Evolutionary conservation across 176 grass and related monocot genomes (phyloP).

Genomic region (Elymus sibiricus): DNA sequence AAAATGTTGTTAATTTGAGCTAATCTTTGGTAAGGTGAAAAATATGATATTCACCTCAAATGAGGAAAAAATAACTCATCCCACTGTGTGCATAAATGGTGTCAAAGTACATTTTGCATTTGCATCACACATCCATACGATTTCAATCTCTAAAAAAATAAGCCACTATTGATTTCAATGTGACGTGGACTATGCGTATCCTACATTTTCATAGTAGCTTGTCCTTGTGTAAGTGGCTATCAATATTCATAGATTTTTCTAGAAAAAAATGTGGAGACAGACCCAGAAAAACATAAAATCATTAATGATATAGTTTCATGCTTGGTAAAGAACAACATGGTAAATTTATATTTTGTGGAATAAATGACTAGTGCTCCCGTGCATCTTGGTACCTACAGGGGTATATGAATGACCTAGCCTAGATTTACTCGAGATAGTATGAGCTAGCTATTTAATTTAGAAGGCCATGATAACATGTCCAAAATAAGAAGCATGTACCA

Average conservation of each 20-base stretch:
- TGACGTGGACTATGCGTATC: background rate
- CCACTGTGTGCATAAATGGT: no score
- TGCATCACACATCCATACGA: no score
- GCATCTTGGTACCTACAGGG: slow-evolving; percentile 53
- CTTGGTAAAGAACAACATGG: slow-evolving; percentile 21
- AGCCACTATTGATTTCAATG: background rate
- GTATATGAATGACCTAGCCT: slow-evolving; percentile 11
- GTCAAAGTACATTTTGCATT: no score
- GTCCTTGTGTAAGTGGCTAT: no score
- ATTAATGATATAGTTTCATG: background rate
- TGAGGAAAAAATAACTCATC: no score
- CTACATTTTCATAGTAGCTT: no score
- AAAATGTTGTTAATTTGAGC: no score
- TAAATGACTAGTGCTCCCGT: slow-evolving; percentile 67
- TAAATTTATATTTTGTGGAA: slow-evolving; percentile 73
- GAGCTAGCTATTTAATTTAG: background rate
- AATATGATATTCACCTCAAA: no score
- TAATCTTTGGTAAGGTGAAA: no score
- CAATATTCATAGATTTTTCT: background rate
- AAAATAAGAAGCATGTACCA: slow-evolving; percentile 35
- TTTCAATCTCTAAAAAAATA: no score
- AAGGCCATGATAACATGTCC: background rate
- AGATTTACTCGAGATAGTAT: background rate
- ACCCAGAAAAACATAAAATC: background rate
- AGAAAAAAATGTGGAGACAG: background rate